These are phyloP conservation scores for Cardamine resedifolia DNA, from an alignment of 345 rosid genomes.

Conservation along the genomic window DNA sequence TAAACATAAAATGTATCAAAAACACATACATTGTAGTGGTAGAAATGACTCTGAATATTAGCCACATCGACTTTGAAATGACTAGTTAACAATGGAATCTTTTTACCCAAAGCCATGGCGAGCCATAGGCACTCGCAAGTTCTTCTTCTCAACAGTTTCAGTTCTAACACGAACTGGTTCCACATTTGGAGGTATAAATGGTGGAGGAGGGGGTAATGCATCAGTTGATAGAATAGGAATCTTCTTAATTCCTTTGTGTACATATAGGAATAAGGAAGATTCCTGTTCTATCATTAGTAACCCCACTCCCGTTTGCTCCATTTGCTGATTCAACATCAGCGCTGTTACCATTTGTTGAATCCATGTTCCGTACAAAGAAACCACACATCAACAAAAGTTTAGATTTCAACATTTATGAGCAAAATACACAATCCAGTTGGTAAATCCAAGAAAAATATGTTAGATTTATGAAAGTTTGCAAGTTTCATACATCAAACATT, in stretches of 20 bases:
- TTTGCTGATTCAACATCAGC: constrained; percentile 45
- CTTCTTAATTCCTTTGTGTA: no score
- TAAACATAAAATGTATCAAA: no score
- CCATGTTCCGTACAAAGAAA: constrained; percentile 48
- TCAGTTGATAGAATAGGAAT: constrained; percentile 6
- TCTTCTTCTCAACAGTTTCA: constrained; percentile 59
- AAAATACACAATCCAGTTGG: neutral
- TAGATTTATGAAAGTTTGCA: neutral
- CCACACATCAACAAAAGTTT: neutral
- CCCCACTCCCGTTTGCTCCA: constrained; percentile 40
- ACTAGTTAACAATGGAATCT: no score
- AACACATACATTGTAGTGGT: no score
- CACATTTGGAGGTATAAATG: constrained; percentile 53
- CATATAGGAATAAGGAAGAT: no score
- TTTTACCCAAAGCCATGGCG: no score
- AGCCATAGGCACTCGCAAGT: no score
- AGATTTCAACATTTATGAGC: neutral
- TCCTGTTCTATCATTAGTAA: neutral
- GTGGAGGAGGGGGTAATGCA: constrained; percentile 40
- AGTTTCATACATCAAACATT: no score
- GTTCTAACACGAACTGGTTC: constrained; percentile 44
- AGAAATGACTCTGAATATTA: no score
- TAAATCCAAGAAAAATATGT: no score
- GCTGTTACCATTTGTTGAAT: constrained; percentile 34
- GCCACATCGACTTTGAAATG: no score